Conservation (phyloP, 148 eudicot genomes). For the Cornus controversa region DNA sequence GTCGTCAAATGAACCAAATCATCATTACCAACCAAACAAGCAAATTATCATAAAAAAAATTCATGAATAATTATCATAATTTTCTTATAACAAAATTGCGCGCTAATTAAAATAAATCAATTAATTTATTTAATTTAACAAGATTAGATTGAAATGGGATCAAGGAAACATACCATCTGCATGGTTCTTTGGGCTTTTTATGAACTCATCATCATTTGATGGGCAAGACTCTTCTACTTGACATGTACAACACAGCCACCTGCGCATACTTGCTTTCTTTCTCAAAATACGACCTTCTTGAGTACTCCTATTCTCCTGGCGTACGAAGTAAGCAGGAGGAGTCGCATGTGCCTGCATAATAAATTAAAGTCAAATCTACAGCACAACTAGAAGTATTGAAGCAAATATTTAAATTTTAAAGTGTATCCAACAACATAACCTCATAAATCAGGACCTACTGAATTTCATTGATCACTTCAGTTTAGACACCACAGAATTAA, state of each 20-base stretch:
- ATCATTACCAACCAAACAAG: not conserved
- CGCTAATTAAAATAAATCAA: not conserved
- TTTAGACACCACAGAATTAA: not conserved
- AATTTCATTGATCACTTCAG: not conserved
- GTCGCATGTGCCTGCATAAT: constrained; percentile 60
- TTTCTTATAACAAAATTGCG: not conserved
- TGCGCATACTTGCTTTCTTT: constrained; percentile 78
- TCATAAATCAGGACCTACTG: not conserved
- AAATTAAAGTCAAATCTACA: constrained; percentile 6
- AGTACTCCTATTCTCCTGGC: constrained; percentile 41
- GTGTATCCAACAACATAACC: not conserved
- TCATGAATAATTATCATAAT: not conserved
- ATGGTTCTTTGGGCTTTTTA: constrained; percentile 58
- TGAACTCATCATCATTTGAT: constrained; percentile 49
- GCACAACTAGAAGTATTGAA: not conserved
- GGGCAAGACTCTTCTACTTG: constrained; percentile 78
- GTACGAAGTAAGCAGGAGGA: constrained; percentile 67
- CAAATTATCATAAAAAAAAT: not conserved
- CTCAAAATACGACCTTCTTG: constrained; percentile 59
- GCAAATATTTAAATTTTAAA: not conserved
- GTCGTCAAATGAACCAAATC: not conserved
- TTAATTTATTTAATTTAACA: not conserved
- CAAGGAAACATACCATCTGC: constrained; percentile 52
- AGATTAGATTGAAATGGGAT: not conserved
- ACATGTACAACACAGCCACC: constrained; percentile 91